A percentile compares a stretch with the other conserved stretches of the same genome.
Conservation (phyloP, 2,329 filamentous ascomycete genomes). For the Magnaporthiopsis rhizophila region DNA sequence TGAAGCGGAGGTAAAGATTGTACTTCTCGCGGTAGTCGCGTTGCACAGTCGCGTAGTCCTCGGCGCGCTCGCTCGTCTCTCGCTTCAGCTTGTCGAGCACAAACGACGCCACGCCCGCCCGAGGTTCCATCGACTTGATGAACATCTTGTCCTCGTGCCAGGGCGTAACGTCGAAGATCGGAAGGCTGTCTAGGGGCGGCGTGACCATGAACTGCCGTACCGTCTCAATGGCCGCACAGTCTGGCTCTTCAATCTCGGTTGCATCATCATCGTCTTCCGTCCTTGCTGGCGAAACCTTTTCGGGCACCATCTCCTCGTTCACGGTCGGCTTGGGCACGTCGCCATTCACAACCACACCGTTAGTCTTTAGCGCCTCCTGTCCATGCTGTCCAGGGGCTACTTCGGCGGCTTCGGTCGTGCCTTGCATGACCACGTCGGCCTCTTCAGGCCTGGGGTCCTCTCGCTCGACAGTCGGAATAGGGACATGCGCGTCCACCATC, state of each 20-base stretch:
- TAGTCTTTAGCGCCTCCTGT: constrained; percentile 3
- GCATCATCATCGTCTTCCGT: constrained; percentile 42
- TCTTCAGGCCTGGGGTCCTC: constrained; percentile 14
- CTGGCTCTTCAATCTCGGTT: constrained; percentile 46
- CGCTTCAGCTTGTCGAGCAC: constrained; percentile 37
- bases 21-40: constrained; percentile 40
- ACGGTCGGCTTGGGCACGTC: constrained; percentile 3
- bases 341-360: constrained; percentile 16
- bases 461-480: constrained; percentile 17
- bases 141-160: constrained; percentile 42
- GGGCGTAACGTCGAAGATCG: constrained; percentile 34
- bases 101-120: constrained; percentile 34
- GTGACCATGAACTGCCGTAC: constrained; percentile 45
- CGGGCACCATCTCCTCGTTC: constrained; percentile 11
- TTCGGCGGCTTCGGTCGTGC: constrained; percentile 18
- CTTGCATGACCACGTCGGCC: constrained; percentile 29
- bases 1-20: constrained; percentile 45
- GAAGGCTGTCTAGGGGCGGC: constrained; percentile 46
- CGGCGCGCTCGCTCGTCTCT: constrained; percentile 26
- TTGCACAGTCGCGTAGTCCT: constrained; percentile 31
- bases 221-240: constrained; percentile 39
- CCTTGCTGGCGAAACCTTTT: constrained; percentile 38
- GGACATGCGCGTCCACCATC: constrained; percentile 23
- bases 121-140: constrained; percentile 31
- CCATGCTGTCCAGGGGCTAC: not conserved